Evolutionary conservation across 768 basidiomycete species (phyloP), one percentile per base, ranked within the genome.

Genomic region (Tephrocybe sp.): DNA sequence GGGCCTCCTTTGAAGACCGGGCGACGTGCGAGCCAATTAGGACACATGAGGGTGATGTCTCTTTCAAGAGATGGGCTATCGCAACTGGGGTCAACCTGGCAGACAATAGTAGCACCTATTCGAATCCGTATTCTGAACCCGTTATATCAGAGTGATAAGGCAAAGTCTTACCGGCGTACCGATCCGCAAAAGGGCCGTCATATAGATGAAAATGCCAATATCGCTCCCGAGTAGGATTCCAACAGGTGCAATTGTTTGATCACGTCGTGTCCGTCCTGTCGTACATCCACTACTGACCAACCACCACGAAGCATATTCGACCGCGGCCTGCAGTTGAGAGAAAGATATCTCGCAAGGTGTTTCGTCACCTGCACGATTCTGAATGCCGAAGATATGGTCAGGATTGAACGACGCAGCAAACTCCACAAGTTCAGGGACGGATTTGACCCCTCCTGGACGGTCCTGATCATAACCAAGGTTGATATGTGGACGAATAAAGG

Each of bases 151-250:
- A 29, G 16, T 22, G 19, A 45, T 49, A 36, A 9, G 10, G 24
- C 18, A 11, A 33, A 13, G 16, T 15, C 69, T 58, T 39, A 72
- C 71, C 10, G 70, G 70, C 9, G 65, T 64, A 7, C 70, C 70
- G 23, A 70, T 63, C 33, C 69, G 62, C 42, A 69, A 44, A 23
- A 73, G 53, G 13, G 70, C 68, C 31, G 65, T 61, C 59, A 72
- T 66, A 40, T 64, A 67, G n/a, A 71, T 62, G 52, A 69, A 71
- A 13, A 69, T 64, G 7, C 57, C 58, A 27, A 70, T 61, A 51
- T 73, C 72, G 47, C 71, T 72, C 11, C 63, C 61, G 15, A 71
- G 61, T 9, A 73, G 55, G 46, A 72, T 64, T 2, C 63, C 70
- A 9, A 73, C 70, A 15, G 70, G 70, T 3, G 61, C 45, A 21